Percentiles rank a stretch among this genome's conserved stretches.
Evolutionary conservation across 2,329 filamentous ascomycete genomes (phyloP).

Genomic region (Claviceps sp.): DNA sequence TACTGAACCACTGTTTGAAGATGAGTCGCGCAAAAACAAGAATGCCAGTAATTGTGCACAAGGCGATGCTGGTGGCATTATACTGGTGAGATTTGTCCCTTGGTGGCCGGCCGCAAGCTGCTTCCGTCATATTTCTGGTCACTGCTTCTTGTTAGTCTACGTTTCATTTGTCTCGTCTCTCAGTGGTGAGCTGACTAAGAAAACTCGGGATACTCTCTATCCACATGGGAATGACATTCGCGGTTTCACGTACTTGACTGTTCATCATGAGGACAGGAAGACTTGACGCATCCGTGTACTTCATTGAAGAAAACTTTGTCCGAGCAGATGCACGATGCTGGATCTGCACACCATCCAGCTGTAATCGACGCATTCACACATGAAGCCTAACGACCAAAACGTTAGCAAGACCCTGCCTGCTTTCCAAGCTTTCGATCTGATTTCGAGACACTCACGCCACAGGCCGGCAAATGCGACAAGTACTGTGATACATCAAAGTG

Average conservation of each 20-base stretch:
- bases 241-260: not conserved
- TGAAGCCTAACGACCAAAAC: not conserved
- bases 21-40: conserved; percentile 10
- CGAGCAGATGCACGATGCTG: conserved; percentile 1
- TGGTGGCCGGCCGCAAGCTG: conserved; percentile 1
- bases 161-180: not conserved
- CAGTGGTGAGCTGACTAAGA: too few species aligned
- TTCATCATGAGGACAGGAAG: not conserved
- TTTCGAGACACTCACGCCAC: conserved; percentile 1
- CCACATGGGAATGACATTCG: not conserved
- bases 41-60: conserved; percentile 10
- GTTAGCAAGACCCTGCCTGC: not conserved
- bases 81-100: conserved; percentile 3
- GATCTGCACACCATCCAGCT: not conserved
- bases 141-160: not conserved
- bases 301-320: not conserved
- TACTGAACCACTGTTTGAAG: conserved; percentile 16
- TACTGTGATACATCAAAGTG: not conserved
- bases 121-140: conserved; percentile 5
- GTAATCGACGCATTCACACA: not conserved
- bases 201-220: too few species aligned
- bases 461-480: not conserved
- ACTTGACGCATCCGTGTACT: not conserved
- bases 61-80: conserved; percentile 6
- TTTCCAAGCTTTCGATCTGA: not conserved